Evolutionary conservation across 2,329 filamentous ascomycete species (phyloP).

Genomic region (Akanthomyces dipterigenus): DNA sequence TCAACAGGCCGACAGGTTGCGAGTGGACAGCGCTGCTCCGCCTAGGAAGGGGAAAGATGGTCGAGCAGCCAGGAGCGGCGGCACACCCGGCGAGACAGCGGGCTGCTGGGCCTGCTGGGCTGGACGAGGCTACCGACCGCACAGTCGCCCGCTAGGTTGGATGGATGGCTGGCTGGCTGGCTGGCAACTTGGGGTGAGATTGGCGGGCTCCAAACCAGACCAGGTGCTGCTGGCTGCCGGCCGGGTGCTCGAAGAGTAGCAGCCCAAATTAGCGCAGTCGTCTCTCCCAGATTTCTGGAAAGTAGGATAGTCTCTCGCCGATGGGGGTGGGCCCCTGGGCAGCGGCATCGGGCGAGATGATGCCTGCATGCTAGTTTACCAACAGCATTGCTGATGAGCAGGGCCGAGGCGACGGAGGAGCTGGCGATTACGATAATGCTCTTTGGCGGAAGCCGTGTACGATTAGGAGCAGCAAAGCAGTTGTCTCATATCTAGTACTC

Average conservation of each 20-base stretch:
- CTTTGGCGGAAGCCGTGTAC: background rate
- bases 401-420: background rate
- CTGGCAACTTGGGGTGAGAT: background rate
- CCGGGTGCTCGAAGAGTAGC: background rate
- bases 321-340: background rate
- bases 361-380: background rate
- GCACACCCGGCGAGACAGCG: background rate
- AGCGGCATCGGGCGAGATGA: background rate
- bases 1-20: background rate
- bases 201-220: background rate
- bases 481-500: background rate
- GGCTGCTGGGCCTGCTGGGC: background rate
- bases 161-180: background rate
- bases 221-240: background rate
- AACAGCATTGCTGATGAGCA: background rate
- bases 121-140: slow-evolving; percentile 4
- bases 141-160: background rate
- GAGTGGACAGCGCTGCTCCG: background rate
- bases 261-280: background rate
- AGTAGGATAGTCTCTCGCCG: background rate
- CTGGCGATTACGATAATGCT: background rate
- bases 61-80: background rate
- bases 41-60: slow-evolving; percentile 1
- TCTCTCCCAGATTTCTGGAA: slow-evolving; percentile 3
- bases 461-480: background rate